Base-by-base conservation (phyloP, 2,329 filamentous ascomycete species). In the Colletotrichum neosansevieriae region DNA sequence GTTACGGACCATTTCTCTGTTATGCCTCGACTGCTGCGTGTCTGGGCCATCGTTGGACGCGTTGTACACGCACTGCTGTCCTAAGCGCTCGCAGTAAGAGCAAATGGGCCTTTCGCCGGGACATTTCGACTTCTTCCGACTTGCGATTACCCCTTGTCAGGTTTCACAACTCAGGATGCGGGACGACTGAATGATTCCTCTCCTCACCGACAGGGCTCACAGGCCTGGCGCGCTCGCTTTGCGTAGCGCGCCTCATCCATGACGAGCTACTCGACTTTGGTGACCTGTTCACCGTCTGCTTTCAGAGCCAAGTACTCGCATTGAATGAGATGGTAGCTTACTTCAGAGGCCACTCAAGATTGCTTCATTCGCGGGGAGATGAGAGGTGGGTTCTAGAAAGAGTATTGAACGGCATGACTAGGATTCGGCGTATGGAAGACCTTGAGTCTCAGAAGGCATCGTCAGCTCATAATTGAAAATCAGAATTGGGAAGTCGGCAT, bases 201-300 rank as follows among this genome's bases (percentile, higher is more conserved):
- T 19, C 7, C 51, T 3, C 45, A 58, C 64, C 64, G 58, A 32
- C 64, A 63, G 6, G 64, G 58, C 29, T 67, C 58, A 15, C 64
- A 67, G 29, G 58, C 58, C 24, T 67, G 64, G 6, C 64, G 64
- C 2, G 64, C 64, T 19, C 64, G 40, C 45, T 67, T 67, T 12
- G 64, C 51, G 19, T 67, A 67, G 12, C 64, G 51, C n/a, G 51
- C 58, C 19, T 67, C 64, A 34, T 67, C 64, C 64, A 67, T 67
- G 17, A n/a, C 9, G 6, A 21, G 50, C 0, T 19, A 29, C 6
- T 19, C 2, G 1, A 34, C 24, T 4, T 5, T 5, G 0, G 24
- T 4, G 24, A 24, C 24, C 24, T 24, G 24, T 24, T 38, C 34
- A 38, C 9, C 12, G 5, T 38, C 34, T 38, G 11, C 10, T 12